phyloP scores from a whole-genome alignment of 1,284 basidiomycete species.

The Puccinia horiana region DNA sequence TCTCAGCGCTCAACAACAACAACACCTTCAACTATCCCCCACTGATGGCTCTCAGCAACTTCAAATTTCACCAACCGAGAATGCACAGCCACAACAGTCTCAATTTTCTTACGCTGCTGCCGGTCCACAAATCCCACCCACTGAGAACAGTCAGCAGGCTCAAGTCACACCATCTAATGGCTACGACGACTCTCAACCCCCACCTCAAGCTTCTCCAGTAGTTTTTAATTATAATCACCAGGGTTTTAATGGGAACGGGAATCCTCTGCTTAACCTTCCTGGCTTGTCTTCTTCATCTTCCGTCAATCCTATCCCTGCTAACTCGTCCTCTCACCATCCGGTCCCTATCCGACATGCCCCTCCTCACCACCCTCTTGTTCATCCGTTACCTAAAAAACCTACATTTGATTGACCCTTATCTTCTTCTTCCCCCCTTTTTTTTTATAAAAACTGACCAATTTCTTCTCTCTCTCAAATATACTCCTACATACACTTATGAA shows the following conservation, averaged over 20 bases:
- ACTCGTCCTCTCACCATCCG: not conserved
- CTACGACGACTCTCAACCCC: not conserved
- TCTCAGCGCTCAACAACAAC: not conserved
- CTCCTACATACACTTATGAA: no score
- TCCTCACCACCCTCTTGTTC: constrained; percentile 15
- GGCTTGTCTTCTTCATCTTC: not conserved
- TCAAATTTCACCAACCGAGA: constrained; percentile 1
- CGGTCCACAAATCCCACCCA: not conserved
- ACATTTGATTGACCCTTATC: constrained; percentile 29
- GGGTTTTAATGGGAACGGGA: not conserved
- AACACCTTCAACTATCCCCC: constrained; percentile 4
- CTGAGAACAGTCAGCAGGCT: not conserved
- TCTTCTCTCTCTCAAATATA: not conserved
- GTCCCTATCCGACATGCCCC: constrained; percentile 5
- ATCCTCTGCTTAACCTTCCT: not conserved
- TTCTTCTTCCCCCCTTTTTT: no score
- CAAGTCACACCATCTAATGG: not conserved
- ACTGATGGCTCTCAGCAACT: constrained; percentile 17
- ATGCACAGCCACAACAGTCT: not conserved
- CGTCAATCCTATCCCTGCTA: not conserved
- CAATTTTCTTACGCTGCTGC: not conserved
- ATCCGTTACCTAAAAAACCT: constrained; percentile 46
- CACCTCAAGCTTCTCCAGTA: not conserved
- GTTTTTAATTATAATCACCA: constrained; percentile 1
- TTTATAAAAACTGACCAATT: no score